Conservation (phyloP, 2,329 filamentous ascomycete species). For the Albifimbria verrucaria region DNA sequence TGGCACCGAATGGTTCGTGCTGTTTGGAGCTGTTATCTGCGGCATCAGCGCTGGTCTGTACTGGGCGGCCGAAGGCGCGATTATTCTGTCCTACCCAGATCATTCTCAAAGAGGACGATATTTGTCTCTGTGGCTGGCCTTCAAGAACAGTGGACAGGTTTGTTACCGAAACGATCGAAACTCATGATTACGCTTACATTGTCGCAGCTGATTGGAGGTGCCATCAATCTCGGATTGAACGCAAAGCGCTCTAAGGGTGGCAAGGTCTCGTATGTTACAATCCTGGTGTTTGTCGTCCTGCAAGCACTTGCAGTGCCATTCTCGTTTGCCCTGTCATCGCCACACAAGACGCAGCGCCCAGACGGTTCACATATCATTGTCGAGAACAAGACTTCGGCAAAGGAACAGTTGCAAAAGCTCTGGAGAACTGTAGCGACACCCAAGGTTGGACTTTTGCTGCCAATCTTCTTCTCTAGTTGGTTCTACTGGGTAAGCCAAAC, state of each 20-base stretch:
- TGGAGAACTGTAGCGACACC: slow-evolving; percentile 4
- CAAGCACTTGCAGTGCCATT: slow-evolving; percentile 44
- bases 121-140: background rate
- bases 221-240: slow-evolving; percentile 1
- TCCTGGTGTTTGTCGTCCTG: slow-evolving; percentile 21
- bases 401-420: slow-evolving; percentile 5
- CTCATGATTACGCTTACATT: background rate
- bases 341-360: slow-evolving; percentile 39
- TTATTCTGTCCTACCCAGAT: slow-evolving; percentile 14
- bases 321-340: slow-evolving; percentile 40
- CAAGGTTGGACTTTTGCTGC: slow-evolving; percentile 6
- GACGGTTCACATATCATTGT: slow-evolving; percentile 23
- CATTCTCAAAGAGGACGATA: slow-evolving; percentile 14
- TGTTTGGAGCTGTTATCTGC: slow-evolving; percentile 35
- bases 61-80: slow-evolving; percentile 22
- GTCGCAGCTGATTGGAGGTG: slow-evolving; percentile 37
- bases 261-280: slow-evolving; percentile 10
- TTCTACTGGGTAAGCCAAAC: slow-evolving; percentile 9
- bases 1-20: slow-evolving; percentile 36
- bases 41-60: slow-evolving; percentile 30
- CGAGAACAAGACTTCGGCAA: slow-evolving; percentile 5
- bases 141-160: slow-evolving; percentile 32
- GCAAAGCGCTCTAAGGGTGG: slow-evolving; percentile 7
- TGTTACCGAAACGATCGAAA: background rate
- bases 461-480: slow-evolving; percentile 10